Evolutionary conservation across 2,329 filamentous ascomycete genomes (phyloP), one percentile per base, ranked within the genome.

Genomic region (Penicillium italicum): DNA sequence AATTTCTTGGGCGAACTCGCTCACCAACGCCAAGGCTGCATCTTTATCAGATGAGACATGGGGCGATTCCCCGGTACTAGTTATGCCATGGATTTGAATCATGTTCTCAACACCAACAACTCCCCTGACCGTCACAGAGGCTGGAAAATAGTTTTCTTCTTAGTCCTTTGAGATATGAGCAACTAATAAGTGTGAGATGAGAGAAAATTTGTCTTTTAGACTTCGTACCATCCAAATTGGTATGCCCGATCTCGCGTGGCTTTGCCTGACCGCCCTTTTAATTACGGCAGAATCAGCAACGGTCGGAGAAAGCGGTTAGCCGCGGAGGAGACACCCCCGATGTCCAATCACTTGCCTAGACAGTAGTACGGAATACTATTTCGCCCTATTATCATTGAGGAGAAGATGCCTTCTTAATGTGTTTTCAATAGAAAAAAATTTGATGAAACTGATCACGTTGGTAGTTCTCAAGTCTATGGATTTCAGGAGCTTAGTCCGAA

Each of bases 11-110:
- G 67, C 67, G 28, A 67, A 59, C 48, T 85, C 82, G 24, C 85
- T 83, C 2, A 87, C 84, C 55, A 88, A 77, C 9, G 77, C 78
- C 51, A 85, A 75, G 3, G 83, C 83, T 18, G 81, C 76, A 68
- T 86, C 83, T 57, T 81, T 81, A 22, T 78, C 77, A 24, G 53
- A 55, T 7, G 36, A 50, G 34, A 20, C 41, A 30, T 49, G 59
- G 24, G 48, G 22, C 18, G 44, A 26, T 33, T 41, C 55, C 22
- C 22, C 51, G 43, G 47, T 50, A 45, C 46, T 54, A 22, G 57
- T 56, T 34, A 62, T 49, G 22, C 59, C 58, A 18, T 58, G 57
- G 20, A 68, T 33, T 42, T 64, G 60, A 26, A 68, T 63, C 66
- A 67, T 68, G 18, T 45, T 50, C 12, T 37, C 34, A 5, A 5